Evolutionary conservation across 345 rosid species (phyloP), one percentile per base, ranked within the genome.

Genomic region (Viola odorata): DNA sequence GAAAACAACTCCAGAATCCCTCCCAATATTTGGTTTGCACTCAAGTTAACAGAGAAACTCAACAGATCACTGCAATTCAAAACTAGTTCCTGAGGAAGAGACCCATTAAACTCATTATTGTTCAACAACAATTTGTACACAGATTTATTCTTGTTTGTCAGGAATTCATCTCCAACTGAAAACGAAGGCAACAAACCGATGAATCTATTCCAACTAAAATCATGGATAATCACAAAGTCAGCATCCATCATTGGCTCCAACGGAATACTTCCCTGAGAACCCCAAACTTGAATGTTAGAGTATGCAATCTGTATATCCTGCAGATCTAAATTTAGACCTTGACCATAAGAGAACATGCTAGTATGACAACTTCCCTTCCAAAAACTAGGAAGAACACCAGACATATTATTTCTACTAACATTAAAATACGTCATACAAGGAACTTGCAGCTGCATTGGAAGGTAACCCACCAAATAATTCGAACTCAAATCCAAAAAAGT

Each of bases 401-500:
- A 66, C 15, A 85, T 60, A 55, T 75, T 82, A 40, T 85, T 85
- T 62, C 39, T 54, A 71, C 87, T 85, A 37, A 85, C 65, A 56
- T 82, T 82, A 56, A 85, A 79, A 66, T 82, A 78, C 37, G 65
- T 59, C 85, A 85, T 75, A 49, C 91, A 85, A 8, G 87, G 76
- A 73, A 82, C 73, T 57, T 52, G 84, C 42, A 82, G 80, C 59
- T 51, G 64, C 45, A 53, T 17, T 7, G 87, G 85, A 51, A 85
- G 77, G 64, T 55, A 53, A 3, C 91, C 91, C 32, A 17, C 57
- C 61, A 85, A 70, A 57, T 61, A 62, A 70, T 85, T 82, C 59
- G 78, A 82, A 68, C 91, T 79, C 73, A 85, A 73, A 71, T 85
- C 91, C 78, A 82, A 69, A 68, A 82, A 74, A 54, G 82, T 72